Percentiles rank a stretch among this genome's conserved stretches.
phyloP scores from a whole-genome alignment of 441 rosid genomes.

The Syzygium syzygioides region DNA sequence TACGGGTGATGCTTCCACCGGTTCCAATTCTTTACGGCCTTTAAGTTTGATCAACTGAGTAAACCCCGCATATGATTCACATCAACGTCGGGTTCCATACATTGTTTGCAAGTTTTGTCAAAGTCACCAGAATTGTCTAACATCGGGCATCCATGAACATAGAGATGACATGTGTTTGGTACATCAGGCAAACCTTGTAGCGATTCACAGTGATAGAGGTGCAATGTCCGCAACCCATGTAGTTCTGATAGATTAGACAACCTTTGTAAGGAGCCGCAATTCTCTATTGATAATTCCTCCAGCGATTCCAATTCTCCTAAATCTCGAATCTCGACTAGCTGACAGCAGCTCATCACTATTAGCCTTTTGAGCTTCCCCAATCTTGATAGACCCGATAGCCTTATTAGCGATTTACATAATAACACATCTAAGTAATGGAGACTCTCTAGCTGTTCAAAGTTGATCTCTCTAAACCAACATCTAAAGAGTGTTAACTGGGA shows the following conservation, averaged over 20 bases:
- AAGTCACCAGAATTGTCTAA: no score
- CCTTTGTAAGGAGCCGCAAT: neutral
- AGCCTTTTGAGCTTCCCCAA: neutral
- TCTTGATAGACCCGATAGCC: neutral
- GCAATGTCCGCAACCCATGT: neutral
- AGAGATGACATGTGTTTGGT: no score
- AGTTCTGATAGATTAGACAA: neutral
- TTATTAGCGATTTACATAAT: neutral
- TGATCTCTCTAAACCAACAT: neutral
- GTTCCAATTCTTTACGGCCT: neutral
- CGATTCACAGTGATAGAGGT: no score
- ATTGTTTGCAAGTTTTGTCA: neutral
- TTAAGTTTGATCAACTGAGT: neutral
- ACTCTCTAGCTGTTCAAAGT: neutral
- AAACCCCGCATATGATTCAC: neutral
- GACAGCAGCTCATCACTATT: neutral
- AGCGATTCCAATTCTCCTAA: neutral
- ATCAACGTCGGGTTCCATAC: neutral
- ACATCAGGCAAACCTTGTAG: no score
- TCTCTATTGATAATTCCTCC: neutral
- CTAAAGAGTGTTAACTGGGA: fast-evolving
- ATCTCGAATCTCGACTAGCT: neutral
- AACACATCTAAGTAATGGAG: fast-evolving
- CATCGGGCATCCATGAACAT: no score
- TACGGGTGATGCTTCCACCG: neutral